Evolutionary conservation across 495 filamentous ascomycete genomes (phyloP).

Genomic region (Amphirosellinia nigrospora): DNA sequence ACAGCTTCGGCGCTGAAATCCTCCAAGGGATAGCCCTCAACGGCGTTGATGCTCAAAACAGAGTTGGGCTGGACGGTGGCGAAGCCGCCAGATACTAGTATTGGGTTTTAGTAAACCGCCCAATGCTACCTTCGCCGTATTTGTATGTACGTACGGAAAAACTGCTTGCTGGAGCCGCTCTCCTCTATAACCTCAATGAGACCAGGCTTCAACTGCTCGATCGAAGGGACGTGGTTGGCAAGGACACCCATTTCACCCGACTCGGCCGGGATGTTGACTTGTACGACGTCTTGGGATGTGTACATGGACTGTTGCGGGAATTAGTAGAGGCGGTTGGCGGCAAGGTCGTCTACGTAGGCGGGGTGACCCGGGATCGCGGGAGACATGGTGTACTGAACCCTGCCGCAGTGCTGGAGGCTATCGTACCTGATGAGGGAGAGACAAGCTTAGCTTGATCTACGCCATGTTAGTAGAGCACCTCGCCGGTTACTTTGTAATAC

Average conservation of each 20-base stretch:
- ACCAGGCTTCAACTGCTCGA: conserved; percentile 98
- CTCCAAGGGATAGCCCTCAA: conserved; percentile 92
- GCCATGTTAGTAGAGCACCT: conserved; percentile 28
- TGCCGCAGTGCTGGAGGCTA: not conserved
- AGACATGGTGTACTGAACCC: not conserved
- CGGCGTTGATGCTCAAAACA: conserved; percentile 93
- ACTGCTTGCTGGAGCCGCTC: conserved; percentile 87
- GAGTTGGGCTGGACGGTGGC: conserved; percentile 96
- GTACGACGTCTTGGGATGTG: conserved; percentile 74
- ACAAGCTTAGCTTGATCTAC: conserved; percentile 95
- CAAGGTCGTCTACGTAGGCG: conserved; percentile 23
- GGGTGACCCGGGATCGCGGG: conserved; percentile 24
- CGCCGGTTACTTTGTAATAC: conserved; percentile 33
- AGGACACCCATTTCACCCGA: conserved; percentile 99
- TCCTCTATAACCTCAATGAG: conserved; percentile 96
- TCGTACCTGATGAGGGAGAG: conserved; percentile 96
- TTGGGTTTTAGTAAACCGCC: conserved; percentile 31
- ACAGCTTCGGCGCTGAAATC: conserved; percentile 91
- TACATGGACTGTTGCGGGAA: conserved; percentile 60
- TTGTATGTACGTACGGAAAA: conserved; percentile 79
- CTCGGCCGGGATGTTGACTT: conserved; percentile 98
- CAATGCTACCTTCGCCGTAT: conserved; percentile 17
- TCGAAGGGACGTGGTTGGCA: conserved; percentile 97
- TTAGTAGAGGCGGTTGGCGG: conserved; percentile 42
- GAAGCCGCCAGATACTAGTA: conserved; percentile 90